Evolutionary conservation across 345 rosid species (phyloP).

Genomic region (Sisymbrium irio): DNA sequence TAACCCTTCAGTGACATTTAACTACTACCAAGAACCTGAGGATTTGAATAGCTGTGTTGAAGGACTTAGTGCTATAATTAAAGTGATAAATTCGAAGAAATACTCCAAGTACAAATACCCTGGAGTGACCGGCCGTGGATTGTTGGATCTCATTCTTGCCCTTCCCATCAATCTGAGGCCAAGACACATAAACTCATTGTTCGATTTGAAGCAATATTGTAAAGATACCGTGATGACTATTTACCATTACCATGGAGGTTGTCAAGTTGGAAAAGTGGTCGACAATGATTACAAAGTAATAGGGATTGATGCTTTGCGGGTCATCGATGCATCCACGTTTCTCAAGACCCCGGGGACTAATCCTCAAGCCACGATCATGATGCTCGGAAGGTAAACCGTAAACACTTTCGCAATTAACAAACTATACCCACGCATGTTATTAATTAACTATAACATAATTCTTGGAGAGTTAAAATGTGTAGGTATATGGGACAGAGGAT

Average conservation of each 20-base stretch:
- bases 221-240: slow-evolving; percentile 56
- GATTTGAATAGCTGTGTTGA: slow-evolving; percentile 52
- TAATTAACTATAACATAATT: background rate
- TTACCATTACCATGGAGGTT: slow-evolving; percentile 77
- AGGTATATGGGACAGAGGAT: slow-evolving; percentile 52
- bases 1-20: slow-evolving; percentile 35
- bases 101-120: slow-evolving; percentile 48
- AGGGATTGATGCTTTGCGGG: slow-evolving; percentile 52
- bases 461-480: background rate
- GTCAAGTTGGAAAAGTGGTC: slow-evolving; percentile 54
- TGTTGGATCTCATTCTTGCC: slow-evolving; percentile 41
- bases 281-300: slow-evolving; percentile 50
- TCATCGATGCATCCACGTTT: slow-evolving; percentile 64
- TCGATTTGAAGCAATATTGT: slow-evolving; percentile 60
- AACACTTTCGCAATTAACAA: background rate
- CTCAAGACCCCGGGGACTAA: slow-evolving; percentile 55
- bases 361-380: slow-evolving; percentile 73
- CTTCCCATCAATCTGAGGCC: slow-evolving; percentile 65
- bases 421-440: background rate
- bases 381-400: slow-evolving; percentile 81
- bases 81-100: slow-evolving; percentile 44
- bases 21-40: slow-evolving; percentile 64
- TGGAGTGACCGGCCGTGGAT: slow-evolving; percentile 31
- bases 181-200: slow-evolving; percentile 34
- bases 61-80: slow-evolving; percentile 47